phyloP scores from a whole-genome alignment of 352 stramenopile species.

The Phytophthora pseudosyringae region DNA sequence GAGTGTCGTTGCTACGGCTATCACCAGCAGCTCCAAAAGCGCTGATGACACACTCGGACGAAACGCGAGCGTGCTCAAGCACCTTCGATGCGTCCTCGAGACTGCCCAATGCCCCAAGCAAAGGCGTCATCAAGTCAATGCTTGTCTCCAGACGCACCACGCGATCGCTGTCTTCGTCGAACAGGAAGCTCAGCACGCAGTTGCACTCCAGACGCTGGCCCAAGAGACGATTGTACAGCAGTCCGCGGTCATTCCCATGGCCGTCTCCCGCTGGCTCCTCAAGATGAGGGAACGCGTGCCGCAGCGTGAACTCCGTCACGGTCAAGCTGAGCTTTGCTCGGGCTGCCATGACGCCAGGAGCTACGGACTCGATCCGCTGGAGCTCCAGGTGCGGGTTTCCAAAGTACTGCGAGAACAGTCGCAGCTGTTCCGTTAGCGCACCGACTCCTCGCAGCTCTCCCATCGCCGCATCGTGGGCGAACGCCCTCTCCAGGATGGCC shows the following conservation, averaged over 20 bases:
- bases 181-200: slow-evolving; percentile 20
- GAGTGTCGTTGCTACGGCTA: not conserved
- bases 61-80: slow-evolving; percentile 15
- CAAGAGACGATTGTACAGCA: slow-evolving; percentile 18
- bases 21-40: not conserved
- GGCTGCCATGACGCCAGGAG: slow-evolving; percentile 20
- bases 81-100: slow-evolving; percentile 12
- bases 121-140: slow-evolving; percentile 9
- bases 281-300: slow-evolving; percentile 12
- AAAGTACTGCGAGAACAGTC: slow-evolving; percentile 24
- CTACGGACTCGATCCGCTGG: slow-evolving; percentile 17
- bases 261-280: not conserved
- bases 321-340: slow-evolving; percentile 23
- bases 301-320: slow-evolving; percentile 27
- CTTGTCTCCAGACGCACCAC: slow-evolving; percentile 17
- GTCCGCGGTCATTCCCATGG: not conserved
- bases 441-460: slow-evolving; percentile 16
- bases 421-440: slow-evolving; percentile 22
- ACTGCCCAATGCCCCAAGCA: slow-evolving; percentile 12
- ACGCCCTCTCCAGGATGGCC: slow-evolving; percentile 15
- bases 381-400: slow-evolving; percentile 15
- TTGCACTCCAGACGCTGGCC: slow-evolving; percentile 17
- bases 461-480: slow-evolving; percentile 19
- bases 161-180: slow-evolving; percentile 10
- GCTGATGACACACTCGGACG: slow-evolving; percentile 10